Percentiles rank a stretch among this genome's conserved stretches.
phyloP scores from a whole-genome alignment of 2,329 filamentous ascomycete species.

The Ascochyta koolunga region DNA sequence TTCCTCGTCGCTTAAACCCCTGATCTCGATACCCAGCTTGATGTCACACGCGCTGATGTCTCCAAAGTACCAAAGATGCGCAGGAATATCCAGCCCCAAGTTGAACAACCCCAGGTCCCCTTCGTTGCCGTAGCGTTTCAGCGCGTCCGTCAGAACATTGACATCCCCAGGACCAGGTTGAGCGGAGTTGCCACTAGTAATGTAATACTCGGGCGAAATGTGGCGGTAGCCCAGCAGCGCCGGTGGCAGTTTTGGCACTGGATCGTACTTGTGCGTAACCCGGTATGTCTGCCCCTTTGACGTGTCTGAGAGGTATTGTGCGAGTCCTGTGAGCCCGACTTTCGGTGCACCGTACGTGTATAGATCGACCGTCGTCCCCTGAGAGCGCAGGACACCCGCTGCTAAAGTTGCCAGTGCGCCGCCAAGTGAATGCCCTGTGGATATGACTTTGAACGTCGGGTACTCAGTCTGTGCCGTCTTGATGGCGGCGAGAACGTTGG shows the following conservation, averaged over 20 bases:
- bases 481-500: conserved; percentile 53
- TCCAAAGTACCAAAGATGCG: conserved; percentile 48
- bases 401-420: conserved; percentile 68
- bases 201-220: conserved; percentile 71
- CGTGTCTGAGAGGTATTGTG: conserved; percentile 61
- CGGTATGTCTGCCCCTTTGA: conserved; percentile 62
- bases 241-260: conserved; percentile 71
- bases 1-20: conserved; percentile 4
- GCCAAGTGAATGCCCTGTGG: conserved; percentile 74
- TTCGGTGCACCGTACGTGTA: conserved; percentile 73
- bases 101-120: conserved; percentile 29
- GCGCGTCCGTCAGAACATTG: conserved; percentile 20
- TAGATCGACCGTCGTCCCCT: conserved; percentile 59
- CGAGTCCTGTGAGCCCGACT: conserved; percentile 64
- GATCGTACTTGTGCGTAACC: conserved; percentile 71
- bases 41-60: conserved; percentile 42
- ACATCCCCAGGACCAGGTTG: conserved; percentile 31
- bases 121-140: conserved; percentile 40
- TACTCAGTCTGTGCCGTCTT: conserved; percentile 52
- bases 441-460: conserved; percentile 61
- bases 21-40: conserved; percentile 34
- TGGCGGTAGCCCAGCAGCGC: conserved; percentile 67
- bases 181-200: conserved; percentile 33
- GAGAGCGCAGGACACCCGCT: conserved; percentile 60
- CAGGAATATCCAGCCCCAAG: conserved; percentile 30